A percentile compares a stretch with the other conserved stretches of the same genome.
phyloP scores from a whole-genome alignment of 2,329 filamentous ascomycete genomes.

The Trichophyton verrucosum region DNA sequence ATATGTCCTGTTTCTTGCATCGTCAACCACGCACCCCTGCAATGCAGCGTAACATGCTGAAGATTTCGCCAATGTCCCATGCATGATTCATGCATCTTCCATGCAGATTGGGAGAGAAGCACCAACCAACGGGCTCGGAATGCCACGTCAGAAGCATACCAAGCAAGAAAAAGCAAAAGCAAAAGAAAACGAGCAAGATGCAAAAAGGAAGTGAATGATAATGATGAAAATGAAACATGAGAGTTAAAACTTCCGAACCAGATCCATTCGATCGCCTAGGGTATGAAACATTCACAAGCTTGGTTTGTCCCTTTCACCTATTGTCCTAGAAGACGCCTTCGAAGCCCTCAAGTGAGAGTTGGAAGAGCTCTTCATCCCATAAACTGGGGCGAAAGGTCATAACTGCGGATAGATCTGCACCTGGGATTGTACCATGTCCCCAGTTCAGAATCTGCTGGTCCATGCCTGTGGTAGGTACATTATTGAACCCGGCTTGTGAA shows the following conservation, averaged over 20 bases:
- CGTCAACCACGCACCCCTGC: not conserved
- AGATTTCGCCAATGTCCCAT: not conserved
- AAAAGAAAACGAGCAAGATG: not conserved
- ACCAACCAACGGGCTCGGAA: not conserved
- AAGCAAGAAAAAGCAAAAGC: not conserved
- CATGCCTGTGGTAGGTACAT: not conserved
- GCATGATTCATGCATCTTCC: not conserved
- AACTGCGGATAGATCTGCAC: slow-evolving; percentile 6
- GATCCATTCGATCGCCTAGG: not conserved
- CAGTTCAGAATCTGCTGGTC: not conserved
- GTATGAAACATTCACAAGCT: not conserved
- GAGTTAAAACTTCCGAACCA: not conserved
- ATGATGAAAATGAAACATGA: not conserved
- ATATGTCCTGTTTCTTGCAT: not conserved
- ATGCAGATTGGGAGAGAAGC: not conserved
- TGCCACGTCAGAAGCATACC: not conserved
- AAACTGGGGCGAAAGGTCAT: slow-evolving; percentile 10
- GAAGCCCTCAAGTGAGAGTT: not conserved
- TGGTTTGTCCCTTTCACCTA: not conserved
- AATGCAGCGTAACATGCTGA: not conserved
- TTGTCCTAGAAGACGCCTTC: not conserved
- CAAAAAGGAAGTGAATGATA: not conserved
- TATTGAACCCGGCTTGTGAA: not conserved
- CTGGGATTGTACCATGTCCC: slow-evolving; percentile 1
- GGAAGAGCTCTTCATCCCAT: slow-evolving; percentile 11